A percentile compares a stretch with the other conserved stretches of the same genome.
Evolutionary conservation across 2,329 filamentous ascomycete species (phyloP).

Genomic region (Claviceps maximensis): DNA sequence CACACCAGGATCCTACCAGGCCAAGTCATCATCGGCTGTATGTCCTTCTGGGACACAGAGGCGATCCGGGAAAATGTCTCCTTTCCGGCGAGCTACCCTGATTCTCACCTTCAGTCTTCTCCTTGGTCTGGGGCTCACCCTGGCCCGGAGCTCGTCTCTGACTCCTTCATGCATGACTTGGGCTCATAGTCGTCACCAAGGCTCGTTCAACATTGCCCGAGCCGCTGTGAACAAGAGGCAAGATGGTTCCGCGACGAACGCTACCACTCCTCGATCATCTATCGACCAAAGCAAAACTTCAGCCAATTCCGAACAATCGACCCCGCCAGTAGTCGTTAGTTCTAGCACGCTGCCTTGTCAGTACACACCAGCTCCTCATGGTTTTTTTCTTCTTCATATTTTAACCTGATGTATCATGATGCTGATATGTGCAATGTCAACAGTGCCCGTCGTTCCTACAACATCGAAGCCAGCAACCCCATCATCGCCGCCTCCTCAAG

Average conservation of each 20-base stretch:
- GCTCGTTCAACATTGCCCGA: neutral
- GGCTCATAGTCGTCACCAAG: neutral
- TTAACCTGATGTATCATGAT: neutral
- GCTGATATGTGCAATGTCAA: neutral
- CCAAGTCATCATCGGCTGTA: neutral
- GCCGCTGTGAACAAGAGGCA: conserved; percentile 3
- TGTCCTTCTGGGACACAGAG: neutral
- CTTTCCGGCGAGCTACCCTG: conserved; percentile 7
- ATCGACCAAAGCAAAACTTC: neutral
- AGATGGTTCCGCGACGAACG: conserved; percentile 1
- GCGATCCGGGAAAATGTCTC: conserved; percentile 7
- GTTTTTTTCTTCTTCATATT: too few relatives aligned
- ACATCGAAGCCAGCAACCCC: neutral
- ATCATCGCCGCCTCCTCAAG: neutral
- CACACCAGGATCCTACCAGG: conserved; percentile 1
- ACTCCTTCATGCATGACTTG: conserved; percentile 1
- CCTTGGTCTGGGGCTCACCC: conserved; percentile 14
- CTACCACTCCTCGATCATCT: neutral
- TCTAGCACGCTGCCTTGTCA: neutral
- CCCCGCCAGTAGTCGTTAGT: neutral
- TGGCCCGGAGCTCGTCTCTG: conserved; percentile 1
- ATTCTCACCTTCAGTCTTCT: conserved; percentile 14
- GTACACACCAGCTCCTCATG: neutral
- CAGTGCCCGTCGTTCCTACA: neutral
- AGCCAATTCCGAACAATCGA: neutral